Conservation (phyloP, 768 basidiomycete species). For the Leccinum broughii region DNA sequence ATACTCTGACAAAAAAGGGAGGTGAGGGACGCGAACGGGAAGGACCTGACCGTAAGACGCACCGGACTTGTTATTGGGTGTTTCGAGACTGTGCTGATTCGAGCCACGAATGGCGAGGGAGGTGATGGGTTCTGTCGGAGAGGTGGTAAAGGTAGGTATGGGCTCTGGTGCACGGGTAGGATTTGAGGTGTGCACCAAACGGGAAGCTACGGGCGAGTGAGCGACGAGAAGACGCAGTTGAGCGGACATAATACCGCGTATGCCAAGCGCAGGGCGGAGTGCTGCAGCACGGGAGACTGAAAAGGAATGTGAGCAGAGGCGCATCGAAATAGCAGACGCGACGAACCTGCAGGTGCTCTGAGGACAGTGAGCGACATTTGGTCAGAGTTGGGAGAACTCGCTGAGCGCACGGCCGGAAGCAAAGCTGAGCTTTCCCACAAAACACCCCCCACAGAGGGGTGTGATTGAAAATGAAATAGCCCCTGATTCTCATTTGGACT, state of each 20-base stretch:
- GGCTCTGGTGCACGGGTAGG: constrained; percentile 42
- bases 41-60: constrained; percentile 21
- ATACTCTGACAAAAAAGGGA: constrained; percentile 62
- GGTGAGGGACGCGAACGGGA: constrained; percentile 3
- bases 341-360: constrained; percentile 35
- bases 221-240: constrained; percentile 9
- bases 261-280: constrained; percentile 45
- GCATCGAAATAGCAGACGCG: constrained; percentile 30
- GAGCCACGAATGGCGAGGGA: constrained; percentile 74
- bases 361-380: constrained; percentile 47
- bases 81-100: constrained; percentile 84
- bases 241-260: constrained; percentile 40
- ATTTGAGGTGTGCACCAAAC: constrained; percentile 57
- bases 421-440: constrained; percentile 12
- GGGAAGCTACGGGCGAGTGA: constrained; percentile 40
- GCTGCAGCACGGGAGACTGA: constrained; percentile 39
- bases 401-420: not conserved
- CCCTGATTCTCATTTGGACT: constrained; percentile 13
- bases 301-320: constrained; percentile 23
- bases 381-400: not conserved
- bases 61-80: constrained; percentile 90
- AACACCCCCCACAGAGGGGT: constrained; percentile 17
- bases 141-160: constrained; percentile 45
- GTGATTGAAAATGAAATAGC: not conserved
- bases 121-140: constrained; percentile 58